phyloP scores from a whole-genome alignment of 176 grass and related monocot species.

The Saccharum spontaneum region DNA sequence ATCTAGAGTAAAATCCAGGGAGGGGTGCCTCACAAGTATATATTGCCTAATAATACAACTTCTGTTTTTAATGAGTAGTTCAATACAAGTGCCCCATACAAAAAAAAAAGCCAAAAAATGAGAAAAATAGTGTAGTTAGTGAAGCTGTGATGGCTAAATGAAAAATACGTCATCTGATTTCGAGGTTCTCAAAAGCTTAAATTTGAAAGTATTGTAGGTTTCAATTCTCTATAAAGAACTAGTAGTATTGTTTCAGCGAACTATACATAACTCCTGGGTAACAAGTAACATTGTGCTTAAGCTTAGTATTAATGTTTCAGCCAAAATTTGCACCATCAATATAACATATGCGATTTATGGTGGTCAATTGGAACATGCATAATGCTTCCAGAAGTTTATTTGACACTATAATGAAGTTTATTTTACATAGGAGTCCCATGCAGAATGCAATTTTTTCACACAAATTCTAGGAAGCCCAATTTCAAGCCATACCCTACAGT shows the following conservation, averaged over 20 bases:
- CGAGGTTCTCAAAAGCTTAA: not conserved
- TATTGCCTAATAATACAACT: not conserved
- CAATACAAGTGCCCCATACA: not conserved
- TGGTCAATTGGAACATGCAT: not conserved
- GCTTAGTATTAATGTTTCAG: slow-evolving; percentile 1
- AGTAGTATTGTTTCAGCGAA: not conserved
- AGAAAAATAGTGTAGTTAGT: not conserved
- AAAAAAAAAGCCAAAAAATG: not conserved
- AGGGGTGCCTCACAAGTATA: not conserved
- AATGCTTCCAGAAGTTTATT: not conserved
- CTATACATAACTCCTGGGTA: not conserved
- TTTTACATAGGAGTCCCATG: not conserved
- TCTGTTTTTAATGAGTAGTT: not conserved
- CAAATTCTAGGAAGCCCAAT: too few relatives aligned
- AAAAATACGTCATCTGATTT: not conserved
- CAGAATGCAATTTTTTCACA: not conserved
- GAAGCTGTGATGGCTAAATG: not conserved
- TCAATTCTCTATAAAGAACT: not conserved
- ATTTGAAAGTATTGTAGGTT: not conserved
- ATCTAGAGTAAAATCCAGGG: not conserved
- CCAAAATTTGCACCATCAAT: not conserved
- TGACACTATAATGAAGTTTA: not conserved
- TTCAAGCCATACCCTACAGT: not conserved
- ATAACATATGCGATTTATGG: not conserved
- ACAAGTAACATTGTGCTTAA: not conserved